Evolutionary conservation across 495 filamentous ascomycete genomes (phyloP), one percentile per base, ranked within the genome.

Genomic region (Aspergillus olivimuriae): DNA sequence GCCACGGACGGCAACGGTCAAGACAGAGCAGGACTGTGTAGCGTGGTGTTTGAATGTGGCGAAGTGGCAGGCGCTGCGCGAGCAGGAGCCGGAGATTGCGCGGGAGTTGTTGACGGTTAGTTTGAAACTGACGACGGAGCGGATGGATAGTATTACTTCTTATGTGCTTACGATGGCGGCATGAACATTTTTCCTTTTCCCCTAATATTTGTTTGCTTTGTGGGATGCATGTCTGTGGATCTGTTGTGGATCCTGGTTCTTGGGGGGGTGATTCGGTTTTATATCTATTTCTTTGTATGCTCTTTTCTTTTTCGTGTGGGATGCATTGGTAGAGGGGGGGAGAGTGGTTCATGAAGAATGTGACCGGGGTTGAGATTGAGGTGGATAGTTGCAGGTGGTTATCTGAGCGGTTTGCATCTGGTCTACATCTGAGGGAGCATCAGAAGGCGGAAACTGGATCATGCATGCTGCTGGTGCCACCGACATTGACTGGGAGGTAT

Each of bases 111-210:
- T 98, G 59, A 83, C 82, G 50, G 77, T 96, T 18, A 81, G 79
- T 37, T 62, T 98, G 57, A 95, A 92, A 69, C 58, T 96, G 56
- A 94, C 86, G 28, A 87, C 80, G 36, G 89, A 95, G 70, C 69
- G 90, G 51, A 90, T 95, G 87, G 78, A 83, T 55, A 84, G 87
- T 36, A 89, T 98, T 60, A 95, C 90, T 11, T 79, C 76, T 33
- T 62, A 66, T 42, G 63, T 66, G 20, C 51, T 66, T 23, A 63
- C 63, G 17, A 66, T 56, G 48, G 63, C 63, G 26, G 63, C 61
- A 31, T 66, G 47, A 59, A 12, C 4, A n/a, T 41, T 34, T 42
- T 33, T 30, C 16, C 15, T 30, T 17, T 11, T 15, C 18, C n/a
- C n/a, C n/a, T n/a, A n/a, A n/a, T n/a, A n/a, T n/a, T n/a, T n/a